Conservation (phyloP, 2,329 filamentous ascomycete species). For the Fusarium sp. region DNA sequence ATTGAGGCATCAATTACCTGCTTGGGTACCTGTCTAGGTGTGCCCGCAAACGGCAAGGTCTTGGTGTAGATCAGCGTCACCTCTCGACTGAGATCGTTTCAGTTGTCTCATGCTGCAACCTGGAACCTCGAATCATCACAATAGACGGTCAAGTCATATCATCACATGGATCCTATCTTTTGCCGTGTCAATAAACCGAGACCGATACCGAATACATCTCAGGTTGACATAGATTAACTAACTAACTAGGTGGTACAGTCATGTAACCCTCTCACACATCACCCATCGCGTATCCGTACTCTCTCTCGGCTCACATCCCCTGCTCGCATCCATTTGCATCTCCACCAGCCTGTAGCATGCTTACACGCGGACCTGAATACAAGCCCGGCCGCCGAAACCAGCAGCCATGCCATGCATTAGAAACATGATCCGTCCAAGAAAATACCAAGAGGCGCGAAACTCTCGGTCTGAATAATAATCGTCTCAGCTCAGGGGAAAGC, state of each 20-base stretch:
- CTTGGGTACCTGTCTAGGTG: background rate
- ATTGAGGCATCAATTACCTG: background rate
- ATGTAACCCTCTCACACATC: slow-evolving; percentile 12
- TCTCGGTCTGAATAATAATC: background rate
- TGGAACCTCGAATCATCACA: background rate
- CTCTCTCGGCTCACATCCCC: slow-evolving; percentile 10
- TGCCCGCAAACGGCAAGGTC: background rate
- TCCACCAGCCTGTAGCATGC: background rate
- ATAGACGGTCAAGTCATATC: background rate
- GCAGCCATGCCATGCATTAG: slow-evolving; percentile 23
- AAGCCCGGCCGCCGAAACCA: slow-evolving; percentile 33
- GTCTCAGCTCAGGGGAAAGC: background rate
- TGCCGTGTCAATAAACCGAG: background rate
- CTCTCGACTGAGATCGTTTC: slow-evolving; percentile 1
- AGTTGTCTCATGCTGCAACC: background rate
- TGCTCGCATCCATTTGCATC: background rate
- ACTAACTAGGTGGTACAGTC: background rate
- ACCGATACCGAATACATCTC: background rate
- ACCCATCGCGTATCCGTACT: slow-evolving; percentile 11
- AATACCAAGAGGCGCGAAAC: slow-evolving; percentile 12
- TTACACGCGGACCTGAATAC: slow-evolving; percentile 11
- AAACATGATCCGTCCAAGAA: slow-evolving; percentile 27
- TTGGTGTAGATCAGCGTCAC: background rate
- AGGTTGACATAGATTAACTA: slow-evolving; percentile 18
- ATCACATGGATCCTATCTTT: background rate